Conservation (phyloP, 2,329 filamentous ascomycete species). For the Fusarium sp. region DNA sequence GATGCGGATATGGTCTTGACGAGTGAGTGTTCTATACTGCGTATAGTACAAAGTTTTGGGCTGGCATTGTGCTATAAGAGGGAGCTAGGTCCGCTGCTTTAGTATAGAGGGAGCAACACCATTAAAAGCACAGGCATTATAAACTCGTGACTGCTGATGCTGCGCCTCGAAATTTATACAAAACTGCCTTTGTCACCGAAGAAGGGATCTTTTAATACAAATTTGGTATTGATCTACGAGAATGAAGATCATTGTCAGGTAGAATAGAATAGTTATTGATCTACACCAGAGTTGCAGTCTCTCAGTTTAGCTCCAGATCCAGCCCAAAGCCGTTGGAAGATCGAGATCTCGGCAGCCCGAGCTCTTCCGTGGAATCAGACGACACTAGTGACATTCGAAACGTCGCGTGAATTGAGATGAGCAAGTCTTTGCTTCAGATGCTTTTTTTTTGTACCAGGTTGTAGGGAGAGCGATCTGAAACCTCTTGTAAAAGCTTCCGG, state of each 20-base stretch:
- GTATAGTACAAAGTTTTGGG: background rate
- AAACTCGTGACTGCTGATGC: background rate
- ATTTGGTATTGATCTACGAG: conserved; percentile 1
- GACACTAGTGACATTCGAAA: conserved; percentile 14
- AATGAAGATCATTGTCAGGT: background rate
- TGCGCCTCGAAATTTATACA: background rate
- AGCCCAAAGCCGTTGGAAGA: conserved; percentile 2
- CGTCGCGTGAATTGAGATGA: conserved; percentile 5
- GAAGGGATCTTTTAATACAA: background rate
- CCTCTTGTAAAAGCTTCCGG: background rate
- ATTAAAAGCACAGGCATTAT: background rate
- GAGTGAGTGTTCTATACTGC: background rate
- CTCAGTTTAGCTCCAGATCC: conserved; percentile 22
- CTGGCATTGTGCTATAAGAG: background rate
- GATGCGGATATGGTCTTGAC: background rate
- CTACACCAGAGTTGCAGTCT: background rate
- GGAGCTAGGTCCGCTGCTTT: background rate
- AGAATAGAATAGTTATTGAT: background rate
- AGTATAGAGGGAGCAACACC: background rate
- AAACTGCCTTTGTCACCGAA: background rate
- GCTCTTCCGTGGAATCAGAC: background rate
- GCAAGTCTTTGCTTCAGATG: background rate
- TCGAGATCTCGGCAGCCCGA: conserved; percentile 17
- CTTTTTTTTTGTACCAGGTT: background rate
- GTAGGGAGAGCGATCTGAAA: background rate